phyloP scores from a whole-genome alignment of 2,329 filamentous ascomycete species.

The Aspergillus latus region DNA sequence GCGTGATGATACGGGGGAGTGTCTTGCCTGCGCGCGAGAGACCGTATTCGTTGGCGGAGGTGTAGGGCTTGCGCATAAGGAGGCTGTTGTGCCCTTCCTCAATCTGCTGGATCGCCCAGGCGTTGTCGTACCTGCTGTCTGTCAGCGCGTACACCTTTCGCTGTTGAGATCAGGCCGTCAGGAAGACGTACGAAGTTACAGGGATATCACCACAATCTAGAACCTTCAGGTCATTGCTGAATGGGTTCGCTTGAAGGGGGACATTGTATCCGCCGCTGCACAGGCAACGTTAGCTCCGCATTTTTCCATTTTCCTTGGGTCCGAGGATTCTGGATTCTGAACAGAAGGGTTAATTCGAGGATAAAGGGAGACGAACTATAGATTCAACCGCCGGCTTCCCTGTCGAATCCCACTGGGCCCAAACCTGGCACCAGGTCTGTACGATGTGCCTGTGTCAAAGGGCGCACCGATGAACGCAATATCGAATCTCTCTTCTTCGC shows the following conservation, averaged over 20 bases:
- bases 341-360: slow-evolving; percentile 11
- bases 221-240: slow-evolving; percentile 76
- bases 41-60: slow-evolving; percentile 65
- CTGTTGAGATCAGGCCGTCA: no score
- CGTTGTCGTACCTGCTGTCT: slow-evolving; percentile 69
- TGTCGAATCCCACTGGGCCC: slow-evolving; percentile 82
- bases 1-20: slow-evolving; percentile 75
- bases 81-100: slow-evolving; percentile 80
- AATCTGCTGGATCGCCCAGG: slow-evolving; percentile 77
- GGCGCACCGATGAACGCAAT: slow-evolving; percentile 84
- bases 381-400: slow-evolving; percentile 79
- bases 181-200: slow-evolving; percentile 68
- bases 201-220: slow-evolving; percentile 83
- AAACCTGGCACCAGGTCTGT: slow-evolving; percentile 79
- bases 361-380: slow-evolving; percentile 65
- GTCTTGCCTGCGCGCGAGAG: slow-evolving; percentile 72
- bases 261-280: slow-evolving; percentile 84
- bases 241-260: slow-evolving; percentile 74
- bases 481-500: slow-evolving; percentile 69
- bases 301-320: no score
- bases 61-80: slow-evolving; percentile 68
- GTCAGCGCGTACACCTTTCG: no score
- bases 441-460: slow-evolving; percentile 84
- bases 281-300: slow-evolving; percentile 17
- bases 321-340: no score